Evolutionary conservation across 192 early-diverging fungal genomes (phyloP), one percentile per base, ranked within the genome.

Genomic region (Radiomyces spectabilis): DNA sequence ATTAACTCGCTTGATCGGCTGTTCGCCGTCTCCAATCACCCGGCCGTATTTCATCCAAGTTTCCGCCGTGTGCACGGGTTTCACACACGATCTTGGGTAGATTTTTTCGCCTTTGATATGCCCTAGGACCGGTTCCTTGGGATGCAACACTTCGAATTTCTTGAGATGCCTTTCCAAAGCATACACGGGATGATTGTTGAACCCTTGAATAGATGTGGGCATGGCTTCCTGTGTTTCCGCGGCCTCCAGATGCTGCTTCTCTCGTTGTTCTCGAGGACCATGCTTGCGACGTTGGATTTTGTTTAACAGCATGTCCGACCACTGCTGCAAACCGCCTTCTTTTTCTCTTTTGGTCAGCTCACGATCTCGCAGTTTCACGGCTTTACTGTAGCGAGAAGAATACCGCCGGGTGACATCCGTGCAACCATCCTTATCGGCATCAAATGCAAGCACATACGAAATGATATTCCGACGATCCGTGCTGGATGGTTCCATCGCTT

Each of bases 81-180:
- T 73, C 12, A 95, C 92, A 44, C 78, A 72, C 31, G 65, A 57
- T 22, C 93, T 79, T 38, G 88, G 85, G 69, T 86, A 98, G 2
- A 98, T 84, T 1, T 71, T 55, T 45, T 94, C 88, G 32, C 82
- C 82, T 39, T 85, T 83, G 29, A 88, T 77, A 35, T 74, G 56
- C 4, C 93, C 95, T 7, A 98, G 64, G n/a, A 84, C 57, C 6
- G 89, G 82, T 18, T 66, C 53, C 0, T 61, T 59, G 12, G 93
- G 91, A 57, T 90, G 57, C 1, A 98, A 61, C 2, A 90, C 69
- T 51, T 98, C 85, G 47, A 75, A 81, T 47, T 91, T 85, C 38
- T 83, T 85, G 10, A 91, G 55, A 54, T 96, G 91, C 38, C 92
- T 74, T 47, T 94, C 84, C 47, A 98, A 72, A 10, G 83, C 90